Evolutionary conservation across 2,329 filamentous ascomycete species (phyloP), one percentile per base, ranked within the genome.

Genomic region (Leptodontidium sp.): DNA sequence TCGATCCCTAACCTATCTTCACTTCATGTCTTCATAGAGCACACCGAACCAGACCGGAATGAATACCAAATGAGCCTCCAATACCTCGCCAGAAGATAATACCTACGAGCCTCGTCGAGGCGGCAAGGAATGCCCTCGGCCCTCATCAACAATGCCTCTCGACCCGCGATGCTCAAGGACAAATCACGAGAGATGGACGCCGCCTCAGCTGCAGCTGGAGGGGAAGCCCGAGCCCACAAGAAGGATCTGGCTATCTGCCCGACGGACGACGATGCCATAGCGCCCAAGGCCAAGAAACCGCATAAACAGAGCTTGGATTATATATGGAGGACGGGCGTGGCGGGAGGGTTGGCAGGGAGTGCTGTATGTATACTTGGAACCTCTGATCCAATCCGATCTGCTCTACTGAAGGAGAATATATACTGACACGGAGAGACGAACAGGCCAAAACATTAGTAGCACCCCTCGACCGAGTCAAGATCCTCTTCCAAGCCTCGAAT

Each of bases 381-480:
- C 9, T 67, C 71, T 61, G n/a, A 26, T 66, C 24, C 55, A 14
- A 65, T 26, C 29, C 15, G 29, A 21, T 21, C n/a, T 24, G 47
- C 43, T 64, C 14, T 21, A 24, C 21, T 26, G 40, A 67, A 55
- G 21, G 2, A 49, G 61, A 40, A 61, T 45, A 65, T 26, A 65
- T 47, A 64, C 68, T 70, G 59, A 75, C 68, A 26, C 29, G 55
- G 21, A 21, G 21, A 2, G 6, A 38, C 50, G 63, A 66, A 63
- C 75, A 97, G 94, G 96, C 92, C 70, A 99, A 99, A 85, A 98
- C 95, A 0, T 85, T 97, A 7, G 97, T 99, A 47, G 96, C 94
- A 29, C 96, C 96, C 29, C 91, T 99, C 72, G 96, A 99, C 82
- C 91, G 96, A 73, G 96, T 99, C 77, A 99, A 99, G 82, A 99